Base-by-base conservation (phyloP, 495 filamentous ascomycete species). In the Aeminium ludgeri region DNA sequence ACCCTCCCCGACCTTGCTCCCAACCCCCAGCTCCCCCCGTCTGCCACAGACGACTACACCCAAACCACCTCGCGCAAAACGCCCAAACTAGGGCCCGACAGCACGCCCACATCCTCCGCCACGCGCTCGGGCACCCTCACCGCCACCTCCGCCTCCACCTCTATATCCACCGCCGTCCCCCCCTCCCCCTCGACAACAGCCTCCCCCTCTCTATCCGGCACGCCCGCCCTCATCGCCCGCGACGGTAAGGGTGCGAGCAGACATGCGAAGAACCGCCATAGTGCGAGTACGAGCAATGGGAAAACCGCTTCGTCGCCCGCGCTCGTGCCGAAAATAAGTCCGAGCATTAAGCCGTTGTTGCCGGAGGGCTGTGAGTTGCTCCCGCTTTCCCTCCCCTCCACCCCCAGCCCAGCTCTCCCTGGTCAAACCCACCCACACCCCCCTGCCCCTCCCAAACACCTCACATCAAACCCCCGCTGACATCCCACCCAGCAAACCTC, bases 251-350 rank as follows among this genome's bases (percentile, higher is more conserved):
- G 46, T 44, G 32, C 28, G 41, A 18, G 44, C 43, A 32, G 34
- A 11, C 2, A 16, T 46, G 25, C 40, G 34, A 78, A 79, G 53
- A 94, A 95, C 64, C 72, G 87, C 27, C 65, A 68, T 6, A 89
- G 82, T 45, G 32, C 34, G 8, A 42, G 46, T n/a, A 30, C 30
- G 5, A 61, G 74, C 27, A 75, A 70, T 52, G 84, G 82, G n/a
- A 69, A 79, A n/a, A 76, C 81, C 3, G 72, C 76, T 7, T n/a
- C n/a, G n/a, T 79, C 74, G 41, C 89, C 89, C 5, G 86, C 85
- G 16, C 55, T 97, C 30, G 66, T 81, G n/a, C 89, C 89, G 17
- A 86, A 77, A 55, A 95, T 96, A 40, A 93, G 85, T 13, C 89
- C 89, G 4, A 87, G 72, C 54, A 94, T 97, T 54, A 91, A 93